Evolutionary conservation across 495 filamentous ascomycete genomes (phyloP).

Genomic region (Cercophora samala): DNA sequence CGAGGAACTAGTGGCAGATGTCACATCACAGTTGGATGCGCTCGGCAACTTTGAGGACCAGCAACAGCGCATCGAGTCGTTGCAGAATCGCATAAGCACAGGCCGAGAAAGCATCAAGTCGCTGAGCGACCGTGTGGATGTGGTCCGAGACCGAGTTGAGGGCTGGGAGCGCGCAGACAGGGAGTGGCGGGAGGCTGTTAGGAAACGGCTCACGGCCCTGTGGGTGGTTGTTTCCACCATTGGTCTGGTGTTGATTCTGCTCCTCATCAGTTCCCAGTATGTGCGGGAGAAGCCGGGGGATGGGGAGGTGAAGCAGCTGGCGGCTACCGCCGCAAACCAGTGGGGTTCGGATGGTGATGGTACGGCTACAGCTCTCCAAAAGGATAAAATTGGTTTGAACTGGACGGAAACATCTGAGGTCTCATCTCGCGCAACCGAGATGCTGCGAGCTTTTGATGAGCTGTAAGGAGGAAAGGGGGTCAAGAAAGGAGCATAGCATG

Average conservation of each 20-base stretch:
- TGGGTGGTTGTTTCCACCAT: constrained; percentile 54
- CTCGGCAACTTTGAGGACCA: constrained; percentile 71
- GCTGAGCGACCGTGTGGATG: constrained; percentile 65
- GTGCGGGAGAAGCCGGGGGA: constrained; percentile 1
- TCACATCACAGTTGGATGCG: constrained; percentile 60
- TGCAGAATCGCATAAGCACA: constrained; percentile 62
- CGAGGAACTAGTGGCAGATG: constrained; percentile 56
- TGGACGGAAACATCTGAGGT: constrained; percentile 4
- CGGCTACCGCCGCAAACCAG: constrained; percentile 9
- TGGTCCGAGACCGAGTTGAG: constrained; percentile 62
- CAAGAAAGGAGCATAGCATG: neutral
- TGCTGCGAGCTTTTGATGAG: constrained; percentile 44
- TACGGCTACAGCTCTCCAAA: neutral
- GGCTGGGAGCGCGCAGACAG: constrained; percentile 66
- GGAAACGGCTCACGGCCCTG: constrained; percentile 57
- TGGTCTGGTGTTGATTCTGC: constrained; percentile 44
- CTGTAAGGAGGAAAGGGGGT: constrained; percentile 25
- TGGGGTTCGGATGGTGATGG: constrained; percentile 2
- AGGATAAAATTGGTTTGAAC: neutral
- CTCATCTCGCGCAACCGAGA: constrained; percentile 20
- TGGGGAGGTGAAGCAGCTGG: constrained; percentile 20
- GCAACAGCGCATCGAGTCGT: constrained; percentile 58
- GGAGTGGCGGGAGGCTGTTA: constrained; percentile 68
- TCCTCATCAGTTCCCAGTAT: constrained; percentile 43
- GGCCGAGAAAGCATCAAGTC: constrained; percentile 61